A percentile compares a stretch with the other conserved stretches of the same genome.
phyloP scores from a whole-genome alignment of 202 grass and related monocot genomes.

The Setaria viridis region DNA sequence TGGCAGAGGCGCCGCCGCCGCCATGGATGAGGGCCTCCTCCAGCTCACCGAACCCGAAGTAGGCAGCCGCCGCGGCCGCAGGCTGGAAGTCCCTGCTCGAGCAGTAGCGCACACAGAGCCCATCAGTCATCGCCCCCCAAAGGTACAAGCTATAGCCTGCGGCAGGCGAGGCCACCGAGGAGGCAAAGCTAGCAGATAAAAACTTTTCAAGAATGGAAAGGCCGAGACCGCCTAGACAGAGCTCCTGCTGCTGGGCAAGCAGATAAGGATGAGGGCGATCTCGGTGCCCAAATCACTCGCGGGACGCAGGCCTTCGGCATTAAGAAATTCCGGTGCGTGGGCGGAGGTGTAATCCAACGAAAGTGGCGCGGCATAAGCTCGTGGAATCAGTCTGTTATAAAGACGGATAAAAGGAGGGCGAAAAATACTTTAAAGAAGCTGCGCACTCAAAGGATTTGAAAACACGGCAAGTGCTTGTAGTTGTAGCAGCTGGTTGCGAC shows the following conservation, averaged over 20 bases:
- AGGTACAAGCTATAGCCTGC: neutral
- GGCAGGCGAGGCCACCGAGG: slow-evolving; percentile 39
- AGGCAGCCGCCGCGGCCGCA: slow-evolving; percentile 68
- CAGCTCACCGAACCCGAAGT: slow-evolving; percentile 84
- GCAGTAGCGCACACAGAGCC: slow-evolving; percentile 58
- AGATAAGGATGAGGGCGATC: slow-evolving; percentile 72
- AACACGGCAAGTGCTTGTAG: slow-evolving; percentile 45
- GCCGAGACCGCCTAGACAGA: slow-evolving; percentile 13
- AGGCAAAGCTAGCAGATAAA: slow-evolving; percentile 19
- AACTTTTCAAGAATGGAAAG: slow-evolving; percentile 66
- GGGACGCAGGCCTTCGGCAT: slow-evolving; percentile 48
- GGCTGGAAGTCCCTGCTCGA: slow-evolving; percentile 85
- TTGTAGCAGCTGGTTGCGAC: slow-evolving; percentile 7
- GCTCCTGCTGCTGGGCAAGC: slow-evolving; percentile 27
- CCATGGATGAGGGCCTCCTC: slow-evolving; percentile 96
- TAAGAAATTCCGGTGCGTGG: slow-evolving; percentile 66
- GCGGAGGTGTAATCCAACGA: slow-evolving; percentile 86
- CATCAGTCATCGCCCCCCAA: slow-evolving; percentile 32
- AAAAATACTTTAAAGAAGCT: slow-evolving; percentile 60
- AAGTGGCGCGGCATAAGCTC: slow-evolving; percentile 50
- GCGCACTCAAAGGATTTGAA: slow-evolving; percentile 63
- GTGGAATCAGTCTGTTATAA: slow-evolving; percentile 69
- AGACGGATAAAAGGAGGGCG: slow-evolving; percentile 67
- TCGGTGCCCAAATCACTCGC: slow-evolving; percentile 60
- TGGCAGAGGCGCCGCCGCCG: slow-evolving; percentile 1